These are phyloP conservation scores for Didymosphaeria variabile DNA, from an alignment of 2,329 filamentous ascomycete species.

Conservation along the genomic window DNA sequence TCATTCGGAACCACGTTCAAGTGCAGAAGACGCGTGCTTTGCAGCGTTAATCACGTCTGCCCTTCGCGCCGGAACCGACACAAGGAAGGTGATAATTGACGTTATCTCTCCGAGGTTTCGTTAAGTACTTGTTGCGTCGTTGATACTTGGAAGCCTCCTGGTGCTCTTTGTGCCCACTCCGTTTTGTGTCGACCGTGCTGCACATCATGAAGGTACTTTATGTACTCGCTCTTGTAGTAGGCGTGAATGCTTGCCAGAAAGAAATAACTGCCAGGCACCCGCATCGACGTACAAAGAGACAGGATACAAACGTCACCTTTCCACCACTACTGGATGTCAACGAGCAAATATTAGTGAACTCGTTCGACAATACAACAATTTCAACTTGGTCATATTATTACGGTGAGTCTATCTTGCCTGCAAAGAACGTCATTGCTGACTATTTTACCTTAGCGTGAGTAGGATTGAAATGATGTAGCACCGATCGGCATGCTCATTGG, in stretches of 20 bases:
- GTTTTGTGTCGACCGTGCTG: not conserved
- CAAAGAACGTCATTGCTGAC: conserved; percentile 21
- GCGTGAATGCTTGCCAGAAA: conserved; percentile 45
- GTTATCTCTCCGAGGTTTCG: conserved; percentile 23
- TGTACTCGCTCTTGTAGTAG: conserved; percentile 39
- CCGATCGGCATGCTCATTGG: not conserved
- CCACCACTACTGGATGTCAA: conserved; percentile 46
- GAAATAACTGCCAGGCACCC: conserved; percentile 38
- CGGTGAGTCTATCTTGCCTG: conserved; percentile 28
- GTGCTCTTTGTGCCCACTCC: not conserved
- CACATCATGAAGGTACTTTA: conserved; percentile 37
- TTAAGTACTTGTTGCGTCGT: not conserved
- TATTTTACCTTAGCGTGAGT: conserved; percentile 20
- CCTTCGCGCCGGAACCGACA: not conserved
- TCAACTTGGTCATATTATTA: conserved; percentile 51
- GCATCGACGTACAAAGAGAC: conserved; percentile 39
- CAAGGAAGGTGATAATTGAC: conserved; percentile 21
- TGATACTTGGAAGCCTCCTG: conserved; percentile 24
- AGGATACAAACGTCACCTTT: conserved; percentile 35
- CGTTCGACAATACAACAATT: conserved; percentile 53
- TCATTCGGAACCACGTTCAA: conserved; percentile 26
- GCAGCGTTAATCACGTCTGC: conserved; percentile 8
- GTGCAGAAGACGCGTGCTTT: conserved; percentile 13
- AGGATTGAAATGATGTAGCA: not conserved
- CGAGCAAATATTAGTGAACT: conserved; percentile 52